Conservation (phyloP, 2,329 filamentous ascomycete species). For the Dothistroma septosporum region DNA sequence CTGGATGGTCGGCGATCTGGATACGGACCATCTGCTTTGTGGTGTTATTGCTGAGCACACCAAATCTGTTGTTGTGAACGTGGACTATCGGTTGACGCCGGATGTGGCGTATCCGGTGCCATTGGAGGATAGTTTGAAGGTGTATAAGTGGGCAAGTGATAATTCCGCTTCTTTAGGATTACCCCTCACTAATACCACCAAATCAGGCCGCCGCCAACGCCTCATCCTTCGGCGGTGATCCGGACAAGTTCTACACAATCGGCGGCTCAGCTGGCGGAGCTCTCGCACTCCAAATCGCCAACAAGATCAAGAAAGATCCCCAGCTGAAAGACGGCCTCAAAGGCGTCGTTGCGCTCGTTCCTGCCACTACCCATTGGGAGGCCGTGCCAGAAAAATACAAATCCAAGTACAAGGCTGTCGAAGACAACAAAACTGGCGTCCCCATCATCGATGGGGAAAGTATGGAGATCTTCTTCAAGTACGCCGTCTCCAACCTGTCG, state of each 20-base stretch:
- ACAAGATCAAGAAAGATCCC: conserved; percentile 36
- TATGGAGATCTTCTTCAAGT: conserved; percentile 25
- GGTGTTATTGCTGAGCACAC: conserved; percentile 22
- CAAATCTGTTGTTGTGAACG: conserved; percentile 34
- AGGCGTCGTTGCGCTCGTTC: conserved; percentile 34
- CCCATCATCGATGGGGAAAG: conserved; percentile 24
- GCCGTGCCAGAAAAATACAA: conserved; percentile 25
- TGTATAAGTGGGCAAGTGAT: conserved; percentile 38
- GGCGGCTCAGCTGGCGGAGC: conserved; percentile 30
- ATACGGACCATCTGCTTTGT: conserved; percentile 25
- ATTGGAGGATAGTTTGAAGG: conserved; percentile 38
- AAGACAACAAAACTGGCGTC: conserved; percentile 19
- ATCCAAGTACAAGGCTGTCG: conserved; percentile 20
- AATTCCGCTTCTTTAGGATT: background rate
- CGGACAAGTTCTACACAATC: conserved; percentile 23
- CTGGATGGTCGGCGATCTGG: conserved; percentile 26
- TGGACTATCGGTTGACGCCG: conserved; percentile 45
- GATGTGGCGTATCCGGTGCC: conserved; percentile 44
- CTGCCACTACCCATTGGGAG: conserved; percentile 35
- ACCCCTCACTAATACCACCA: background rate
- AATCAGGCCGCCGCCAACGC: conserved; percentile 24
- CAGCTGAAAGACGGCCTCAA: conserved; percentile 30
- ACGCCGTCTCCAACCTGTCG: background rate
- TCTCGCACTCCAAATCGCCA: conserved; percentile 23
- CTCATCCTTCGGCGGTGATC: conserved; percentile 21